Evolutionary conservation across 2,329 filamentous ascomycete species (phyloP), one percentile per base, ranked within the genome.

Genomic region (Pseudogymnoascus sp.): DNA sequence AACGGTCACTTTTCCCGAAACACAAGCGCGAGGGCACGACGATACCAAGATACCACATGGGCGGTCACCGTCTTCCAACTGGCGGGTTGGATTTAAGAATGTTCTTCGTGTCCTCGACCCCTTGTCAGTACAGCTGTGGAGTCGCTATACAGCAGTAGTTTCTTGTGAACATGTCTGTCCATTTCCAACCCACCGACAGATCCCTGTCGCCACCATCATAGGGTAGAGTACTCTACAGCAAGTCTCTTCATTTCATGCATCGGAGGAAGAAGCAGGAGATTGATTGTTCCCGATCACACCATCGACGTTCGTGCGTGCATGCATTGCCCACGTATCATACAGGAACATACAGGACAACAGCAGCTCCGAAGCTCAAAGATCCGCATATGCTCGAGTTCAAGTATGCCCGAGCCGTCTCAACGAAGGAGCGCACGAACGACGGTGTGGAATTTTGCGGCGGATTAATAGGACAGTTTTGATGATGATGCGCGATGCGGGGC

Each of bases 391-490:
- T 51, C 23, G 45, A 51, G 21, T 16, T 29, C 23, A n/a, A 7
- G 45, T 51, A 29, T 47, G 45, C 7, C 45, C 23, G 45, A 51
- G 45, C 23, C 45, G 12, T 29, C 45, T 14, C 7, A 29, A 29
- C 45, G 23, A 51, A 29, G 12, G 45, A 51, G 23, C 14, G 14
- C 23, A 51, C 45, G 14, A 51, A 29, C 45, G 23, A 51, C 45
- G 45, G 45, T 51, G 45, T 51, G 45, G 45, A 51, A 51, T 51
- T 29, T 14, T 51, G 45, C 23, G 45, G 23, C 23, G 45, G 45
- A 51, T 51, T 51, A 51, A 51, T 51, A 51, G 45, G 45, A 51
- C 45, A 51, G 45, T 51, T 51, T 4, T 51, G 45, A 51, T 29
- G 45, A 29, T 51, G 23, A 51, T 51, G 45, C 23, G 21, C 45